A percentile compares a stretch with the other conserved stretches of the same genome.
phyloP scores from a whole-genome alignment of 140 eudicot species.

The Ambrosia hybrid region DNA sequence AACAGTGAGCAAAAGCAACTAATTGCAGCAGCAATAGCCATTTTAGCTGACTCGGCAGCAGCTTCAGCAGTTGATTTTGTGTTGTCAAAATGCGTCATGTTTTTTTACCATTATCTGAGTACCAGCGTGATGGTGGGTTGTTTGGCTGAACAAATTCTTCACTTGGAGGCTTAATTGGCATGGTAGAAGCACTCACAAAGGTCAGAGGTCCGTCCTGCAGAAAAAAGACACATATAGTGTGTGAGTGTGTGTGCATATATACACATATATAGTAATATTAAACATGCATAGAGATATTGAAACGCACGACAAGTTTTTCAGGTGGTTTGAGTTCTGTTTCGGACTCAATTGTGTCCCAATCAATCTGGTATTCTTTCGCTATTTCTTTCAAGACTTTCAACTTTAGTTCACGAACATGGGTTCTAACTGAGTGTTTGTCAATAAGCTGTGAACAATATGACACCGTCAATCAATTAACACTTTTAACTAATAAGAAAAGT shows the following conservation, averaged over 20 bases:
- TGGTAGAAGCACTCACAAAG: constrained; percentile 75
- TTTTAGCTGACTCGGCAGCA: constrained; percentile 86
- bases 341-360: constrained; percentile 90
- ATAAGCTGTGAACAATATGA: constrained; percentile 57
- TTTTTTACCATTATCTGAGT: constrained; percentile 42
- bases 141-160: constrained; percentile 48
- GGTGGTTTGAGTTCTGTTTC: constrained; percentile 91
- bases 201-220: constrained; percentile 76
- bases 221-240: background rate
- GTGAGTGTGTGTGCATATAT: background rate
- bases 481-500: no score
- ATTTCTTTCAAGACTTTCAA: constrained; percentile 41
- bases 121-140: constrained; percentile 44
- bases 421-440: constrained; percentile 91
- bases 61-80: constrained; percentile 88
- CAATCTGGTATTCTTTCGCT: constrained; percentile 67
- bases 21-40: constrained; percentile 84
- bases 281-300: constrained; percentile 24
- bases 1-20: no score
- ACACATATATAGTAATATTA: background rate
- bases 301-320: constrained; percentile 74
- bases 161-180: constrained; percentile 57
- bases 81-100: constrained; percentile 50
- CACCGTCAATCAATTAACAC: background rate
- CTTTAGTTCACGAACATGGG: constrained; percentile 86